Evolutionary conservation across 352 stramenopile genomes (phyloP).

Genomic region (Globisporangium barbulae): DNA sequence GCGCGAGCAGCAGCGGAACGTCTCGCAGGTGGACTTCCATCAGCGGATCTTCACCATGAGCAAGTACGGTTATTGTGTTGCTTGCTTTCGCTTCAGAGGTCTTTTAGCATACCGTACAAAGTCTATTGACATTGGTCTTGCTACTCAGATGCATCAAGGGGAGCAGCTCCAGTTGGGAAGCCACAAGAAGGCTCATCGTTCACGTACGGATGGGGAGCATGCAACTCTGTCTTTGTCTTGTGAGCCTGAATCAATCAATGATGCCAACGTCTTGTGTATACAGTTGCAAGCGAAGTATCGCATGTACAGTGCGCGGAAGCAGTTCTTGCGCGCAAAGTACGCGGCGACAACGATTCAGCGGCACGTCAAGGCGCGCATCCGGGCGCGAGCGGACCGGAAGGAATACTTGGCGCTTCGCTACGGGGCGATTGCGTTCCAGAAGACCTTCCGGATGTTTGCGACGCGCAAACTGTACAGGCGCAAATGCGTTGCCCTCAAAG

Average conservation of each 20-base stretch:
- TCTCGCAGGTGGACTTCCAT: slow-evolving; percentile 73
- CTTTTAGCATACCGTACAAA: not conserved
- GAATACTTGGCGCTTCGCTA: slow-evolving; percentile 28
- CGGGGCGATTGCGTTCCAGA: slow-evolving; percentile 45
- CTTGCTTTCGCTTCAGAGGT: not conserved
- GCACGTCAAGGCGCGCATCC: slow-evolving; percentile 46
- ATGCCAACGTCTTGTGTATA: not conserved
- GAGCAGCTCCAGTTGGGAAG: slow-evolving; percentile 60
- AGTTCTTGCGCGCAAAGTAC: slow-evolving; percentile 31
- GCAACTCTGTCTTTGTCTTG: not conserved
- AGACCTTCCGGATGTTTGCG: slow-evolving; percentile 30
- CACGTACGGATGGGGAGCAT: slow-evolving; percentile 30
- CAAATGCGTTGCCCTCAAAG: slow-evolving; percentile 26
- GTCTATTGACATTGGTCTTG: not conserved
- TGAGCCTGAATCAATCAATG: not conserved
- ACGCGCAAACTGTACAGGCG: slow-evolving; percentile 24
- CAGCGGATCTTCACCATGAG: slow-evolving; percentile 61
- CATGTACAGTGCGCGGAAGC: slow-evolving; percentile 61
- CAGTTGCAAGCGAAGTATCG: slow-evolving; percentile 75
- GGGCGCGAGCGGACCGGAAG: slow-evolving; percentile 31
- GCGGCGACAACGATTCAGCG: slow-evolving; percentile 53
- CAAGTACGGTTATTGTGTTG: slow-evolving; percentile 34
- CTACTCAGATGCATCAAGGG: slow-evolving; percentile 42
- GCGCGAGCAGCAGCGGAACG: slow-evolving; percentile 69
- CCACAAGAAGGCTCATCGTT: slow-evolving; percentile 60